phyloP scores from a whole-genome alignment of 768 basidiomycete species.

The Leucocoprinus sp. region DNA sequence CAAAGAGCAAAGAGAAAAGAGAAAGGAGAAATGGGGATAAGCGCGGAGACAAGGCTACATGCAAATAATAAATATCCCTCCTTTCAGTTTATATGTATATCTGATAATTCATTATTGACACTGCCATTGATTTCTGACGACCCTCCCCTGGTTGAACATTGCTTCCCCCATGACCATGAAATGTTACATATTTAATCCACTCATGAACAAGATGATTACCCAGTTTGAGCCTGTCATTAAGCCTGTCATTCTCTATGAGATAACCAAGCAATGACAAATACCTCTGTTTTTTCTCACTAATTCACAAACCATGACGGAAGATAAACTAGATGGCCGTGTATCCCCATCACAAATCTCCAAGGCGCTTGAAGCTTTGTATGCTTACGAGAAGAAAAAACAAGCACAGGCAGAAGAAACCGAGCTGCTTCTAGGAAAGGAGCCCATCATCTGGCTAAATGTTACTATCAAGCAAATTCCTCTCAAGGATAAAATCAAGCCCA shows the following conservation, averaged over 20 bases:
- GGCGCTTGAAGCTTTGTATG: conserved; percentile 73
- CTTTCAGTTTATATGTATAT: too few species aligned
- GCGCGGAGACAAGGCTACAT: neutral
- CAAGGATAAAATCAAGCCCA: conserved; percentile 70
- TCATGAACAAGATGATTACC: too few species aligned
- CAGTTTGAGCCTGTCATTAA: too few species aligned
- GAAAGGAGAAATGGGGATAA: conserved; percentile 1
- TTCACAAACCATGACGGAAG: conserved; percentile 30
- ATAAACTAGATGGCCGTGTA: conserved; percentile 60
- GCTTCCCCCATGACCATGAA: too few species aligned
- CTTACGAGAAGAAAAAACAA: conserved; percentile 58
- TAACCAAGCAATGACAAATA: conserved; percentile 5
- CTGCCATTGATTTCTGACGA: too few species aligned
- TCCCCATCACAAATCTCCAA: conserved; percentile 63
- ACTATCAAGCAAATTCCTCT: conserved; percentile 78
- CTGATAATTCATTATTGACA: too few species aligned
- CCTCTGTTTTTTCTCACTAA: neutral
- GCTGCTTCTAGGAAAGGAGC: conserved; percentile 70
- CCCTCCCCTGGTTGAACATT: too few species aligned
- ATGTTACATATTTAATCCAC: too few species aligned
- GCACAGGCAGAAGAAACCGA: conserved; percentile 63
- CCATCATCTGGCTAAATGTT: conserved; percentile 83
- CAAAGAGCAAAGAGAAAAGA: conserved; percentile 1
- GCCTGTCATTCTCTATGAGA: too few species aligned
- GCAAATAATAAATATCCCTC: conserved; percentile 6